Evolutionary conservation across 305 asterid genomes (phyloP), one percentile per base, ranked within the genome.

Genomic region (Solanum hybrid): DNA sequence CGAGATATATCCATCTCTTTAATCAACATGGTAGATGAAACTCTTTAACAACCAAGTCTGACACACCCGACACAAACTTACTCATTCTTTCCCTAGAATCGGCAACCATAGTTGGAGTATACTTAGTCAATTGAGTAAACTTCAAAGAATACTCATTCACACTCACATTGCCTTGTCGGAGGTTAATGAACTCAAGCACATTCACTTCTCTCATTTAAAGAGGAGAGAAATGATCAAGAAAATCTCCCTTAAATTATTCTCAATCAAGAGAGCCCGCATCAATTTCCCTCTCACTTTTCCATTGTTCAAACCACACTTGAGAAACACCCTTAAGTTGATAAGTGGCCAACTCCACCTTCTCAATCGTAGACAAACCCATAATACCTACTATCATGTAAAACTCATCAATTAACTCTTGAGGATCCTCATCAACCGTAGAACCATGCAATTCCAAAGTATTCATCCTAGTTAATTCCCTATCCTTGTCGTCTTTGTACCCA

Each of bases 301-400:
- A 56, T 56, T 56, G 24, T 17, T 56, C n/a, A 56, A 56, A 56
- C 69, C 10, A 56, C 69, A 56, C 24, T 17, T 56, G 69, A 56
- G 4, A 6, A 56, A 17, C 24, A 56, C 69, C 10, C 4, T 56
- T 17, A 6, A 56, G 69, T 56, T 56, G 10, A 56, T 17, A 56
- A 56, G 69, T 0, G 0, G 4, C 24, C 69, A 51, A 51, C 66
- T 51, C 4, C 4, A 0, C n/a, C n/a, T 51, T 51, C n/a, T 51
- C 66, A 51, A 51, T 0, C 4, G n/a, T 51, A 56, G 69, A 56
- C 24, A 56, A 51, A 15, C 69, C 69, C 10, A 56, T 56, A 17
- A 6, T 17, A 56, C 69, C 10, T 56, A 17, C 66, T 56, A 56
- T 56, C 66, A 0, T 56, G 24, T 56, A 56, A 56, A 56, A 17